A percentile compares a stretch with the other conserved stretches of the same genome.
Evolutionary conservation across 208 protist genomes (phyloP).

Genomic region (Borovskyia barvae): DNA sequence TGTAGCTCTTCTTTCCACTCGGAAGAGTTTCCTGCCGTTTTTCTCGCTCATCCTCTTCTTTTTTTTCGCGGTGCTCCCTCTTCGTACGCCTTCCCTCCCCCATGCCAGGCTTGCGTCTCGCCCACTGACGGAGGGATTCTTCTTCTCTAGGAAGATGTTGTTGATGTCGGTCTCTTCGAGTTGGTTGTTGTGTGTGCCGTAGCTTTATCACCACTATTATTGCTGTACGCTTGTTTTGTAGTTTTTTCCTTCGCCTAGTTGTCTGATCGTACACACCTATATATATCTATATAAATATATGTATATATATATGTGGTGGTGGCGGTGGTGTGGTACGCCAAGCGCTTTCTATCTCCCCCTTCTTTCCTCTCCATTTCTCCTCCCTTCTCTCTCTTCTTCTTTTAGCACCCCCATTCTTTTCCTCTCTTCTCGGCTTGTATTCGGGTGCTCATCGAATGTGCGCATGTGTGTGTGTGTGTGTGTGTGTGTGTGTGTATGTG

Average conservation of each 20-base stretch:
- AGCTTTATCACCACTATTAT: no score
- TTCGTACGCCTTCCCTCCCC: no score
- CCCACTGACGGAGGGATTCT: no score
- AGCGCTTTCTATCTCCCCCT: no score
- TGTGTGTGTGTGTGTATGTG: not conserved
- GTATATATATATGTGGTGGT: no score
- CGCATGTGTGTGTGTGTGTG: not conserved
- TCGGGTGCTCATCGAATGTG: not conserved
- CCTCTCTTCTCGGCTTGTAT: not conserved
- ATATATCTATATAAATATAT: not conserved
- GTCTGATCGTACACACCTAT: not conserved
- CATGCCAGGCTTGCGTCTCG: no score
- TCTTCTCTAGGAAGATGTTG: no score
- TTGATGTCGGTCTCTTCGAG: slow-evolving; percentile 13
- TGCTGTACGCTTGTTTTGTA: not conserved
- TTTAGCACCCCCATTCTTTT: not conserved
- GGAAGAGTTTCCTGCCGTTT: no score
- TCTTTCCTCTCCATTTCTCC: not conserved
- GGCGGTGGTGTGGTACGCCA: no score
- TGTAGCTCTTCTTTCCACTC: no score
- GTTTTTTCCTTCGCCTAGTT: slow-evolving; percentile 10
- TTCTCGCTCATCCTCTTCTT: no score
- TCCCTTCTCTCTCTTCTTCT: not conserved
- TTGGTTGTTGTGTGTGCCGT: not conserved
- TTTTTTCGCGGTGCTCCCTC: no score